Percentiles rank a stretch among this genome's conserved stretches.
Conservation (phyloP, 495 filamentous ascomycete genomes). For the Halenospora varia region DNA sequence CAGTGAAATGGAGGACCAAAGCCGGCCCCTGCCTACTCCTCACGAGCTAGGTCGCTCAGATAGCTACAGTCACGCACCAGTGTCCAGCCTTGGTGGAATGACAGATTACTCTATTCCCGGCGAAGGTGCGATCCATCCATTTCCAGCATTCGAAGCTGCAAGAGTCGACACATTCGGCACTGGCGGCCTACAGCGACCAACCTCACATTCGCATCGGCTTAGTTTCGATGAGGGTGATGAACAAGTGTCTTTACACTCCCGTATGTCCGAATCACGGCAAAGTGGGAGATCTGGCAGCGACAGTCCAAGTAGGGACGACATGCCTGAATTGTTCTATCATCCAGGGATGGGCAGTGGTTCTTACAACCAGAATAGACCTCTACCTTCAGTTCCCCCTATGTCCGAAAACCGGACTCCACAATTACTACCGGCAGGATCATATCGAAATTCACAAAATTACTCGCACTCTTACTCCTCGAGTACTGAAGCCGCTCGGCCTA, state of each 20-base stretch:
- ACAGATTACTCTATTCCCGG: conserved; percentile 38
- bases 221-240: conserved; percentile 97
- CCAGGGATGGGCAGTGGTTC: conserved; percentile 53
- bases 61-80: conserved; percentile 38
- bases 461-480: conserved; percentile 22
- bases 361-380: conserved; percentile 49
- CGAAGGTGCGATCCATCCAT: conserved; percentile 54
- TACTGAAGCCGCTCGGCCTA: conserved; percentile 28
- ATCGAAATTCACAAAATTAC: conserved; percentile 36
- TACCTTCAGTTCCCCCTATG: conserved; percentile 72
- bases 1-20: conserved; percentile 29
- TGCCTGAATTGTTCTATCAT: conserved; percentile 91
- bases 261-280: conserved; percentile 32
- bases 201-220: conserved; percentile 55
- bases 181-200: conserved; percentile 66
- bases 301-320: conserved; percentile 57
- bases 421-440: conserved; percentile 54
- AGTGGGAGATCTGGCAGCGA: conserved; percentile 39
- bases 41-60: conserved; percentile 30
- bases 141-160: conserved; percentile 46
- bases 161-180: conserved; percentile 71
- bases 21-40: conserved; percentile 24
- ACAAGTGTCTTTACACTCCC: conserved; percentile 27
- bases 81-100: conserved; percentile 22
- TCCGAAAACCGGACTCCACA: conserved; percentile 42